Evolutionary conservation across 2,329 filamentous ascomycete species (phyloP).

Genomic region (Cryphonectria parasitica): DNA sequence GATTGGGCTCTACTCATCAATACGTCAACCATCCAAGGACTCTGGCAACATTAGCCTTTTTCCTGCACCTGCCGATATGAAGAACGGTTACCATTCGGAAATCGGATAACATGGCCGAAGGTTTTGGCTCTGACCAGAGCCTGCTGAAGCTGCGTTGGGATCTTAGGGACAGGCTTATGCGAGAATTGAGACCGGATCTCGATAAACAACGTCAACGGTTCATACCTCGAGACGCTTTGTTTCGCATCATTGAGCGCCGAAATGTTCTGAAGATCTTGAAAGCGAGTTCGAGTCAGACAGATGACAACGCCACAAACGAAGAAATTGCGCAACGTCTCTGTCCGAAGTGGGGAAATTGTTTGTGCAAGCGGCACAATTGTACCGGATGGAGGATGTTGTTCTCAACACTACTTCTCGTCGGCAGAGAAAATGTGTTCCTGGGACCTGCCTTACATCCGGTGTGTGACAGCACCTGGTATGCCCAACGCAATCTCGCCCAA

Average conservation of each 20-base stretch:
- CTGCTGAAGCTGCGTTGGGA: background rate
- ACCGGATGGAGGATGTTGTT: slow-evolving; percentile 8
- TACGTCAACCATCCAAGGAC: background rate
- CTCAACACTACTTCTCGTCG: background rate
- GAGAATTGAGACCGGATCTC: background rate
- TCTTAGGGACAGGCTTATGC: background rate
- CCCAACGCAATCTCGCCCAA: background rate
- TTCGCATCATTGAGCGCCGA: background rate
- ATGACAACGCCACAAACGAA: background rate
- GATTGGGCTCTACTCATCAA: background rate
- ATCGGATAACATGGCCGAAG: background rate
- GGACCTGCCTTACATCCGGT: background rate
- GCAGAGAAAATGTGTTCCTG: background rate
- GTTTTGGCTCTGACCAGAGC: background rate
- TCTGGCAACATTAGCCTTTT: background rate
- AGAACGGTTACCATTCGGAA: background rate
- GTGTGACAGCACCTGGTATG: background rate
- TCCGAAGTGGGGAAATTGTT: background rate
- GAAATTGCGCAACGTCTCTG: background rate
- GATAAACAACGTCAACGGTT: background rate
- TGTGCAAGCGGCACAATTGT: background rate
- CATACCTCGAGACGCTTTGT: background rate
- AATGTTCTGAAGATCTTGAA: background rate
- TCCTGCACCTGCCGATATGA: background rate
- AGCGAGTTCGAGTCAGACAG: background rate